phyloP scores from a whole-genome alignment of 805 yeast genomes.

The Candida peoriensis region DNA sequence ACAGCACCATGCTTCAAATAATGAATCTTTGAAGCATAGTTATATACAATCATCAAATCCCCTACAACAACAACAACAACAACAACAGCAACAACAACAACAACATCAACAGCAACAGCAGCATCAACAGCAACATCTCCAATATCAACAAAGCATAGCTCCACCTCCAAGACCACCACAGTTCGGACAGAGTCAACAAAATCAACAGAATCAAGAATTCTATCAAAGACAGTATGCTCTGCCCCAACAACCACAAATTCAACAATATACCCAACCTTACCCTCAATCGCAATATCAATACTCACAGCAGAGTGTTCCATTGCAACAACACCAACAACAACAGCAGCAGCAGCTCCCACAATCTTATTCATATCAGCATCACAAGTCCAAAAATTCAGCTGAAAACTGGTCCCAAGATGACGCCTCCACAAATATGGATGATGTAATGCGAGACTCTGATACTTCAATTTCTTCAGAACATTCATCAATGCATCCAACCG shows the following conservation, averaged over 20 bases:
- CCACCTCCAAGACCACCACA: constrained; percentile 6
- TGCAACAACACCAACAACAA: constrained; percentile 22
- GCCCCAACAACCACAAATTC: constrained; percentile 8
- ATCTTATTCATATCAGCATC: constrained; percentile 18
- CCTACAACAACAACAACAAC: constrained; percentile 10
- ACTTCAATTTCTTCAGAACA: constrained; percentile 38
- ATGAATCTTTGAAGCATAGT: too few species aligned
- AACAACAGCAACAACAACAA: constrained; percentile 17
- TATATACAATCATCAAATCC: constrained; percentile 1
- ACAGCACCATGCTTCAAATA: constrained; percentile 2
- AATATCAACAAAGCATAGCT: constrained; percentile 2
- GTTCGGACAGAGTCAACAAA: constrained; percentile 1
- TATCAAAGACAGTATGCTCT: too few species aligned
- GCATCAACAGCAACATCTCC: constrained; percentile 17
- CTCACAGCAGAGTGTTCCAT: constrained; percentile 8
- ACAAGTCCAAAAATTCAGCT: constrained; percentile 22
- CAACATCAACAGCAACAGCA: constrained; percentile 5
- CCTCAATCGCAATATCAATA: constrained; percentile 14
- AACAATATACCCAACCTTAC: constrained; percentile 15
- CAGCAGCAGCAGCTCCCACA: constrained; percentile 21
- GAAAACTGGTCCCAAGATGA: constrained; percentile 31
- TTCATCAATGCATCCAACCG: constrained; percentile 10
- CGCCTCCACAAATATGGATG: constrained; percentile 26
- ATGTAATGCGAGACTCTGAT: constrained; percentile 32
- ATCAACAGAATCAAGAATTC: too few species aligned